Evolutionary conservation across 225 moss, liverwort and hornwort genomes (phyloP).

Genomic region (Antitrichia curtipendula): DNA sequence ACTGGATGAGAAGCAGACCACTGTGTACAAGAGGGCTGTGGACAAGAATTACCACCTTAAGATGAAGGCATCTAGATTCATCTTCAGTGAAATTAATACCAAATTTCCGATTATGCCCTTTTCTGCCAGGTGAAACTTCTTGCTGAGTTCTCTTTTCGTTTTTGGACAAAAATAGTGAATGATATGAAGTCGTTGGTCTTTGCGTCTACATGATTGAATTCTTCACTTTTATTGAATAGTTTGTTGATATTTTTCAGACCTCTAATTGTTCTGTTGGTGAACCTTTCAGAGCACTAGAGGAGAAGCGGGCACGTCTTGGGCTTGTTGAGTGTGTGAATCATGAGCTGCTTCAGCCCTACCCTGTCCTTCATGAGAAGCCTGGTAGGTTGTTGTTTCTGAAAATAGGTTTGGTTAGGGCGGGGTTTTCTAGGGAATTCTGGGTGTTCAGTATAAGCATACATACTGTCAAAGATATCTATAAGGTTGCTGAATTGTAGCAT

Average conservation of each 20-base stretch:
- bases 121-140: constrained; percentile 51
- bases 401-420: no score
- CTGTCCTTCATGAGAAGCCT: constrained; percentile 96
- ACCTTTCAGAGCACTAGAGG: constrained; percentile 69
- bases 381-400: constrained; percentile 17
- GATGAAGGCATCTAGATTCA: constrained; percentile 98
- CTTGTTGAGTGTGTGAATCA: constrained; percentile 98
- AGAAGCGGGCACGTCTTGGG: constrained; percentile 95
- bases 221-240: neutral
- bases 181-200: neutral
- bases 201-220: neutral
- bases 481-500: neutral
- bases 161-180: neutral
- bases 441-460: neutral
- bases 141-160: neutral
- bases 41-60: constrained; percentile 69
- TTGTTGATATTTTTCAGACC: neutral
- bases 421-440: neutral
- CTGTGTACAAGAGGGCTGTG: constrained; percentile 94
- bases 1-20: constrained; percentile 94
- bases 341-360: constrained; percentile 86
- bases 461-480: neutral
- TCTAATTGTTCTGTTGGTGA: neutral
- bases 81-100: constrained; percentile 90
- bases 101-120: constrained; percentile 97